These are phyloP conservation scores for Solanum etuberosum DNA, from an alignment of 257 asterid species.

Conservation along the genomic window DNA sequence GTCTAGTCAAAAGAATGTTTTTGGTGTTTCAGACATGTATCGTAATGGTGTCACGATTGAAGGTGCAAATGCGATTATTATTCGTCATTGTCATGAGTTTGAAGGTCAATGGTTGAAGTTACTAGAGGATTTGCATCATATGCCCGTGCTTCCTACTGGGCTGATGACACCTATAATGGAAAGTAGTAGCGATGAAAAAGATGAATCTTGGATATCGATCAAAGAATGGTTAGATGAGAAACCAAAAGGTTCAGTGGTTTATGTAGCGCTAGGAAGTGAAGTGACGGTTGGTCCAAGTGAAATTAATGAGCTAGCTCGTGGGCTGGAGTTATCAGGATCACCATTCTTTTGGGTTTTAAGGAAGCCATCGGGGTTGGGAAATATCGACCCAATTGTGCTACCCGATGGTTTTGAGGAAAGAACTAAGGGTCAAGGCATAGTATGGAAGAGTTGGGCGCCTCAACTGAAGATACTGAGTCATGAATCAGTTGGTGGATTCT, in stretches of 20 bases:
- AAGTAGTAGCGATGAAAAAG: not conserved
- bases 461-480: conserved; percentile 36
- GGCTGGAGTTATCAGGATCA: conserved; percentile 26
- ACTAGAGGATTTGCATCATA: not conserved
- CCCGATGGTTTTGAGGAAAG: conserved; percentile 32
- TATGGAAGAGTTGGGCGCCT: conserved; percentile 47
- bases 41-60: not conserved
- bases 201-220: conserved; percentile 11
- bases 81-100: conserved; percentile 4
- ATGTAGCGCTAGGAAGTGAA: conserved; percentile 39
- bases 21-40: not conserved
- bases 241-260: conserved; percentile 8
- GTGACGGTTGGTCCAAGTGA: conserved; percentile 13
- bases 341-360: conserved; percentile 37
- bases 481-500: conserved; percentile 33
- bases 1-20: conserved; percentile 7
- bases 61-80: not conserved
- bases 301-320: conserved; percentile 31
- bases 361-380: not conserved
- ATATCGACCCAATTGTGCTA: not conserved
- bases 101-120: not conserved
- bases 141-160: not conserved
- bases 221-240: conserved; percentile 17
- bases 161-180: conserved; percentile 22
- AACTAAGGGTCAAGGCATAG: conserved; percentile 18